Evolutionary conservation across 768 basidiomycete species (phyloP).

Genomic region (Mrakia blollopis): DNA sequence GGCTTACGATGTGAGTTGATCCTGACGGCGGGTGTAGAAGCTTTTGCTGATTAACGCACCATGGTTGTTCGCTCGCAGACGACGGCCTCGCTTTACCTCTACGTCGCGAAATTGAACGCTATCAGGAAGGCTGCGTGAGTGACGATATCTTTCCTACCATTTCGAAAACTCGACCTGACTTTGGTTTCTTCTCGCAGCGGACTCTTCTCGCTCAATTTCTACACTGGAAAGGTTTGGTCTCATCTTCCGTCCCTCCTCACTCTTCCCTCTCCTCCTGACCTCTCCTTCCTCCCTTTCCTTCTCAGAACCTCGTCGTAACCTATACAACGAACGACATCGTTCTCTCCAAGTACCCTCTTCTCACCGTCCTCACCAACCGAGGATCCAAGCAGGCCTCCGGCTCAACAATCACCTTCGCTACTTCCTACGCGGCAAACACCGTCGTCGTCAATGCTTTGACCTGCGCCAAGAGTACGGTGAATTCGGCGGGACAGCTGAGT

Average conservation of each 20-base stretch:
- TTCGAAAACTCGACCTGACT: neutral
- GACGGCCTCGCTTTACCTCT: neutral
- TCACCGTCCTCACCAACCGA: conserved; percentile 24
- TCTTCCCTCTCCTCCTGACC: neutral
- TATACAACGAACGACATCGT: conserved; percentile 14
- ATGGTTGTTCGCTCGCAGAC: neutral
- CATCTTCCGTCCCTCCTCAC: too few species aligned
- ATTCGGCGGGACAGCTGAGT: neutral
- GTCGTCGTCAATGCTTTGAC: conserved; percentile 21
- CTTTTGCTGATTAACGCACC: neutral
- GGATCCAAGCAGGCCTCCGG: neutral
- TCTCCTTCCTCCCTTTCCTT: neutral
- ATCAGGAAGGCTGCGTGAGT: conserved; percentile 21
- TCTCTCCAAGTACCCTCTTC: conserved; percentile 23
- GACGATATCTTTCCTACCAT: neutral
- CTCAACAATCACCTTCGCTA: conserved; percentile 1
- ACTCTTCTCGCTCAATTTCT: neutral
- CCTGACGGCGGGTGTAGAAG: too few species aligned
- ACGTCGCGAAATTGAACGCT: conserved; percentile 9
- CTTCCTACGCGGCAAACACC: neutral
- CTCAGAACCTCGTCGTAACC: neutral
- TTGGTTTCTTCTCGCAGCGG: neutral
- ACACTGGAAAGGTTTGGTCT: neutral
- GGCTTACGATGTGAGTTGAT: conserved; percentile 19
- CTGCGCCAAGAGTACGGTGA: conserved; percentile 8